These are phyloP conservation scores for Scopulariopsis brevicaulis DNA, from an alignment of 2,329 filamentous ascomycete species.

Conservation along the genomic window DNA sequence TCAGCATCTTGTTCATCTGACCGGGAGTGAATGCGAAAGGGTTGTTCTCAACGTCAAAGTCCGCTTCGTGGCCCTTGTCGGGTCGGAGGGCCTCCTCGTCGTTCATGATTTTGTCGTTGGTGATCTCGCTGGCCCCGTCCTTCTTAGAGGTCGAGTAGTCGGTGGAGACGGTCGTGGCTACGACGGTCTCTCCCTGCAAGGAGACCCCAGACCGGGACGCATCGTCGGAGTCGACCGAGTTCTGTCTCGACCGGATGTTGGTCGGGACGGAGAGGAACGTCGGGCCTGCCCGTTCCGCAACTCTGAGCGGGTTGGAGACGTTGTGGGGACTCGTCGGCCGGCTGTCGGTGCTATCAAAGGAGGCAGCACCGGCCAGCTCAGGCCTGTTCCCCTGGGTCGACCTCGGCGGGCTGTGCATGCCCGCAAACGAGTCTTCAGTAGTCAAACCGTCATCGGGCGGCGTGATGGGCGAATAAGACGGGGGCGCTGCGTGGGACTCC, in stretches of 20 bases:
- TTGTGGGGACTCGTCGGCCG: slow-evolving; percentile 64
- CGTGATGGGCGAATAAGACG: slow-evolving; percentile 19
- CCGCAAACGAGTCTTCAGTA: slow-evolving; percentile 31
- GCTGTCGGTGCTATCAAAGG: slow-evolving; percentile 55
- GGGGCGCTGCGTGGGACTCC: not conserved
- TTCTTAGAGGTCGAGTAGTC: slow-evolving; percentile 31
- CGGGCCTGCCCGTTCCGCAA: slow-evolving; percentile 27
- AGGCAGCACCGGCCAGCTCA: slow-evolving; percentile 16
- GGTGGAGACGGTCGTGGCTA: slow-evolving; percentile 31
- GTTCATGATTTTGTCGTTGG: slow-evolving; percentile 46
- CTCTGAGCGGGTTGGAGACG: slow-evolving; percentile 46
- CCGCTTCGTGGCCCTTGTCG: slow-evolving; percentile 62
- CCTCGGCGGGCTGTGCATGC: slow-evolving; percentile 24
- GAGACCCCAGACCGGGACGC: slow-evolving; percentile 43
- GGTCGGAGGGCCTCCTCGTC: slow-evolving; percentile 61
- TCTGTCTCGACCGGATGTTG: slow-evolving; percentile 49
- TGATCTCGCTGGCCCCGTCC: slow-evolving; percentile 21
- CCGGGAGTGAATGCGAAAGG: slow-evolving; percentile 79
- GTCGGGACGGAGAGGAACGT: slow-evolving; percentile 56
- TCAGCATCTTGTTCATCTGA: slow-evolving; percentile 76
- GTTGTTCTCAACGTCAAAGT: slow-evolving; percentile 68
- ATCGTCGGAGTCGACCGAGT: slow-evolving; percentile 59
- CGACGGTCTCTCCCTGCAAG: slow-evolving; percentile 52
- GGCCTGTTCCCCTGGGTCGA: not conserved
- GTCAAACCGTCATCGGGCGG: slow-evolving; percentile 26